These are phyloP conservation scores for Blakeslea trispora DNA, from an alignment of 371 early-diverging fungal genomes.

Conservation along the genomic window DNA sequence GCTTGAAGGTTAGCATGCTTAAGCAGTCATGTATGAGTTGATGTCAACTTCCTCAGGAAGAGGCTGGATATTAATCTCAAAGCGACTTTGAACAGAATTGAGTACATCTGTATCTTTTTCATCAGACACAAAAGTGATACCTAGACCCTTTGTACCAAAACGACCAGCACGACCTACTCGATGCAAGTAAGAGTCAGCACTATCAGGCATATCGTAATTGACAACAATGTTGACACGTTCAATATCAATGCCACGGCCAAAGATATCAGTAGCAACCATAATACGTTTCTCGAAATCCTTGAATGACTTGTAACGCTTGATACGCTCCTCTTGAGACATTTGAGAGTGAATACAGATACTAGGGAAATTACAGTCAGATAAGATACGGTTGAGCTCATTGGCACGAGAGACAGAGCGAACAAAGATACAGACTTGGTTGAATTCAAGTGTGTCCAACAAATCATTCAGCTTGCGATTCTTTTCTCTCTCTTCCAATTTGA, in stretches of 20 bases:
- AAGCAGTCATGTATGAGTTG: constrained; percentile 64
- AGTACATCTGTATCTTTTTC: constrained; percentile 83
- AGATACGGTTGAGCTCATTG: constrained; percentile 83
- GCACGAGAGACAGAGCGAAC: constrained; percentile 93
- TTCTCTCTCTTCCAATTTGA: constrained; percentile 81
- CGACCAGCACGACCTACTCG: constrained; percentile 99
- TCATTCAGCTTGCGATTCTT: constrained; percentile 96
- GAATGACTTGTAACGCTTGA: constrained; percentile 93
- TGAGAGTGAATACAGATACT: constrained; percentile 92
- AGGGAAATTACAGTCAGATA: constrained; percentile 92
- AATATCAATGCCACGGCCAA: constrained; percentile 99
- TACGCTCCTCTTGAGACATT: constrained; percentile 90
- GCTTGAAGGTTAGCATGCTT: too few relatives aligned
- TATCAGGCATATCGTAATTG: constrained; percentile 98
- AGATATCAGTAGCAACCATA: constrained; percentile 98
- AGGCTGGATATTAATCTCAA: constrained; percentile 93
- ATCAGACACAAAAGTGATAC: constrained; percentile 95
- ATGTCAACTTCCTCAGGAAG: constrained; percentile 89
- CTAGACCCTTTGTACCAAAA: constrained; percentile 99
- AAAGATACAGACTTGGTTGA: constrained; percentile 98
- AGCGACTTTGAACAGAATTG: constrained; percentile 92
- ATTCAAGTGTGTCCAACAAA: constrained; percentile 91
- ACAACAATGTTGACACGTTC: constrained; percentile 99
- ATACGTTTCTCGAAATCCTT: constrained; percentile 94
- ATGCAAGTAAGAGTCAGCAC: constrained; percentile 95